Evolutionary conservation across 140 eudicot species (phyloP).

Genomic region (Anethum foeniculum): DNA sequence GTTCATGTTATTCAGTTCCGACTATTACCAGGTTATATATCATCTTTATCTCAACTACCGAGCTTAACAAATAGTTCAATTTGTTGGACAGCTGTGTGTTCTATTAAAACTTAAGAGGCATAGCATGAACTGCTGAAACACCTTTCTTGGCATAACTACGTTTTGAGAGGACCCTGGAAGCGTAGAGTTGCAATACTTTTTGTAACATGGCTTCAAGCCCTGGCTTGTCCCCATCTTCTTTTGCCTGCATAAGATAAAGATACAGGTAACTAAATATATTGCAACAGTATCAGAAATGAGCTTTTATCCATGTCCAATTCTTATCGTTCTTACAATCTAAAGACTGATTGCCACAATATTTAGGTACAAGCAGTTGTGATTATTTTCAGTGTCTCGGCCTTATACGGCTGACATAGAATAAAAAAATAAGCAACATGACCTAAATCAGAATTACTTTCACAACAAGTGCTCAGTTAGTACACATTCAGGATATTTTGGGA

Average conservation of each 20-base stretch:
- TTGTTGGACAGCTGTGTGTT: not conserved
- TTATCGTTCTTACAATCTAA: not conserved
- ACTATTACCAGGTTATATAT: not conserved
- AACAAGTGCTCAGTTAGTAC: not conserved
- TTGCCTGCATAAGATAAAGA: conserved; percentile 50
- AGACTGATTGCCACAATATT: not conserved
- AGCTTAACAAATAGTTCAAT: not conserved
- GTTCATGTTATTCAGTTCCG: not conserved
- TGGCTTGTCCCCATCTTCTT: conserved; percentile 92
- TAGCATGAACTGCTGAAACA: conserved; percentile 12
- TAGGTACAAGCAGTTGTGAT: not conserved
- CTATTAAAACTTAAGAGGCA: not conserved
- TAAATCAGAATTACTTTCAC: not conserved
- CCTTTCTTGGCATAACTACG: conserved; percentile 97
- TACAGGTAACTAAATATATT: not conserved
- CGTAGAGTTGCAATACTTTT: conserved; percentile 87
- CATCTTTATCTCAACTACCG: not conserved
- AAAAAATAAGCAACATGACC: not conserved
- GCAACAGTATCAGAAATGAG: not conserved
- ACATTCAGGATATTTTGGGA: not conserved
- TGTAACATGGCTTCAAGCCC: conserved; percentile 98
- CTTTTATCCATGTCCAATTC: not conserved
- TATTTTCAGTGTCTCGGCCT: not conserved
- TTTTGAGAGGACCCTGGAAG: conserved; percentile 77
- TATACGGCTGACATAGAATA: not conserved